phyloP scores from a whole-genome alignment of 495 filamentous ascomycete genomes.

The Lophiotrema nucula region DNA sequence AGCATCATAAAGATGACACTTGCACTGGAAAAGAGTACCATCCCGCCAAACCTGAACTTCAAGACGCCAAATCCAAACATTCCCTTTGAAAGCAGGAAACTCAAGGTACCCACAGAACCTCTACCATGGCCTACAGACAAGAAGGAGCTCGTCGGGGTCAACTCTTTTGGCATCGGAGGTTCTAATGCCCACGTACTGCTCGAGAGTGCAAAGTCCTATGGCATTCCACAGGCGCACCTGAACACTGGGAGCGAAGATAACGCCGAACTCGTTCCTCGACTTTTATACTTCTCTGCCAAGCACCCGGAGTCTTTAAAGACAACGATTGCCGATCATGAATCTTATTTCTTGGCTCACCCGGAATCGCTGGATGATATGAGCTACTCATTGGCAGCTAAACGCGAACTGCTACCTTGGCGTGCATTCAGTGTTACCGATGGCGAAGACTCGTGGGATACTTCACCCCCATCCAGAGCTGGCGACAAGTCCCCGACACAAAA shows the following conservation, averaged over 20 bases:
- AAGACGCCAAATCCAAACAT: constrained; percentile 33
- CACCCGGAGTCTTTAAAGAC: not conserved
- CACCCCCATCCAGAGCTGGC: constrained; percentile 45
- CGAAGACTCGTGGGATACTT: too few relatives aligned
- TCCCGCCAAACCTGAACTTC: constrained; percentile 44
- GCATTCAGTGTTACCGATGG: constrained; percentile 29
- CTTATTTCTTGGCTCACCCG: not conserved
- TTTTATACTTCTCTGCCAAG: not conserved
- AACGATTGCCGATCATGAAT: not conserved
- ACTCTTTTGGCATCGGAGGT: constrained; percentile 38
- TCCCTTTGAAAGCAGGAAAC: constrained; percentile 14
- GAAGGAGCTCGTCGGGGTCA: constrained; percentile 34
- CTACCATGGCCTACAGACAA: constrained; percentile 38
- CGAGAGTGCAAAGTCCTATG: constrained; percentile 3
- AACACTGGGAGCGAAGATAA: not conserved
- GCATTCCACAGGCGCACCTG: too few relatives aligned
- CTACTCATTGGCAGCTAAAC: not conserved
- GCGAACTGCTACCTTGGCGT: not conserved
- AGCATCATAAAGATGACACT: constrained; percentile 42
- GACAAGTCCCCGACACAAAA: constrained; percentile 34
- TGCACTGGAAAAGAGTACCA: constrained; percentile 37
- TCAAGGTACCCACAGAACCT: constrained; percentile 24
- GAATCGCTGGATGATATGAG: not conserved
- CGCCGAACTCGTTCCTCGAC: not conserved
- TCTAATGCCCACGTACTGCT: constrained; percentile 24